Evolutionary conservation across 2,329 filamentous ascomycete species (phyloP), one percentile per base, ranked within the genome.

Genomic region (Colletotrichum cordylinicola): DNA sequence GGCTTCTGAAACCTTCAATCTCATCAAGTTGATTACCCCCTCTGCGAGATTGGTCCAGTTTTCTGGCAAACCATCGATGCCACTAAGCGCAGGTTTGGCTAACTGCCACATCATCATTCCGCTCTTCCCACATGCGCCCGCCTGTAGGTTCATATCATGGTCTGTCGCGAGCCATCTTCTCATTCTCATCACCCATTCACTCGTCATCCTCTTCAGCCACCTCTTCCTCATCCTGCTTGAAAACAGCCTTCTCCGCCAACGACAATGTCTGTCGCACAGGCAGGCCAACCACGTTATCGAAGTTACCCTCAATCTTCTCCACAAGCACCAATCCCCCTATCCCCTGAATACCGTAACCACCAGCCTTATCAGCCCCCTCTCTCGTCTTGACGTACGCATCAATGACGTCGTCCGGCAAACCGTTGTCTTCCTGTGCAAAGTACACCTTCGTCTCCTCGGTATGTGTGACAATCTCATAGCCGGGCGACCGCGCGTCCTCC

Each of bases 321-420:
- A 99, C 93, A 73, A 99, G 85, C 75, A 99, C 88, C 83, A 98
- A 93, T 10, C 94, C 94, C 2, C 95, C 97, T 13, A 96, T 88
- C 0, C 96, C 97, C 85, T 99, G 97, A 69, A 99, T 91, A 2
- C 95, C 97, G 84, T 99, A 99, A 0, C 97, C 97, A 3, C 97
- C 97, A 0, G 97, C 97, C 88, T 98, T 99, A 85, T 98, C 97
- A 13, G 92, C 96, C 3, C 97, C 97, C 87, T 99, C 97, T 71
- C 96, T 90, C 27, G 96, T 98, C 81, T 89, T 90, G 74, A 96
- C 94, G 82, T 96, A 96, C 7, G 87, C 91, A 79, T 95, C 88
- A 75, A 98, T 93, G 79, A 98, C 90, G 75, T 98, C 96, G 86
- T 99, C 96, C 16, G 88, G 86, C 75, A 92, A 82, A 5, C 91